Base-by-base conservation (phyloP, 2,329 filamentous ascomycete species). In the Stagonosporopsis rhizophila region DNA sequence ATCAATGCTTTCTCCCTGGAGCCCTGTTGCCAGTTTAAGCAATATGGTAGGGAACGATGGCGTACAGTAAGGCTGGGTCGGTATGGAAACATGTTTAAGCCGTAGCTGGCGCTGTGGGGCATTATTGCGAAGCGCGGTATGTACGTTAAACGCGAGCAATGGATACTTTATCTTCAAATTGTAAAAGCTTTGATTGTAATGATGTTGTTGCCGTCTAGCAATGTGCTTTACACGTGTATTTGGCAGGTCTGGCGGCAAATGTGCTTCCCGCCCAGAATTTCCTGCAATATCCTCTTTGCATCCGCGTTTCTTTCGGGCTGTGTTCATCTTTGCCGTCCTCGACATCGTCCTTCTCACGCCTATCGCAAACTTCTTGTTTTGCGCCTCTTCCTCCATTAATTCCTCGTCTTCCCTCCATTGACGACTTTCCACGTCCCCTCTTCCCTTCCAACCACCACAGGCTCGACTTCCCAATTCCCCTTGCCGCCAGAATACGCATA, bases 101-200 rank as follows among this genome's bases (percentile, higher is more conserved):
- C 14, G 42, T 39, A 52, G 37, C 47, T 56, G 53, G 42, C 42
- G 47, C 53, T 56, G 46, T 51, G 27, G 30, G 47, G 53, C 34
- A 45, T 45, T 20, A 39, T 27, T 37, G 28, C 30, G 9, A 32
- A 20, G 34, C 30, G 19, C 14, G 25, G 25, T 35, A 25, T 56
- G 53, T 56, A 56, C 44, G 53, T 56, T 56, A 56, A 48, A 56
- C 32, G 42, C 38, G 27, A 56, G 30, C 53, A 56, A 56, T 56
- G 42, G 46, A 56, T 47, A 32, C 12, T 19, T 28, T 48, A 47
- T 14, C 19, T 52, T 56, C 8, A 51, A 44, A 8, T n/a, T 14
- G 11, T 40, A 4, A 20, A 9, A n/a, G 20, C 30, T 12, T n/a
- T 27, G 32, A 27, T 19, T 44, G 27, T 28, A 19, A 3, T 37